Percentiles rank a stretch among this genome's conserved stretches.
These are phyloP conservation scores for Vigna angularis DNA, from an alignment of 306 rosid genomes.

Conservation along the genomic window DNA sequence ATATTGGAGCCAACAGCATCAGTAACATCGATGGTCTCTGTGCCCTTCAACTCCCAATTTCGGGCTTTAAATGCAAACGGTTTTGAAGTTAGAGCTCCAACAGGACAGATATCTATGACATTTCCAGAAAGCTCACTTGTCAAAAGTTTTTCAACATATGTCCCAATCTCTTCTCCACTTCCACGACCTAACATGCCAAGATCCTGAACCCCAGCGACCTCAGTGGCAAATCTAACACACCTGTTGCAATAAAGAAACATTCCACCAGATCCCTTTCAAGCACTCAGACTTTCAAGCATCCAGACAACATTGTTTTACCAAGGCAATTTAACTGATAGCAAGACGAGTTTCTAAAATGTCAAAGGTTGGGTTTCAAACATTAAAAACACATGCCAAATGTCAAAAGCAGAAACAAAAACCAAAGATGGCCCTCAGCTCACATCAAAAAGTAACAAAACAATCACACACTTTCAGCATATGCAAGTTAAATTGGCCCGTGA, in stretches of 20 bases:
- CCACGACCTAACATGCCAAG: constrained; percentile 99
- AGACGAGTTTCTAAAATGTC: constrained; percentile 22
- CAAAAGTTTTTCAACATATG: constrained; percentile 95
- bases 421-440: constrained; percentile 18
- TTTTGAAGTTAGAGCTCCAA: constrained; percentile 96
- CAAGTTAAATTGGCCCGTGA: constrained; percentile 19
- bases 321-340: constrained; percentile 31
- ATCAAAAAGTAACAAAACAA: constrained; percentile 19
- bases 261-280: constrained; percentile 42
- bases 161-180: constrained; percentile 99
- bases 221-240: constrained; percentile 98
- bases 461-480: constrained; percentile 36
- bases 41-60: constrained; percentile 97
- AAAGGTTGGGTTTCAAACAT: constrained; percentile 7
- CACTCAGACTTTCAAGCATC: background rate
- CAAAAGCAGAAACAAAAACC: constrained; percentile 21
- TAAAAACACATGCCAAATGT: constrained; percentile 23
- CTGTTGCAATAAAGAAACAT: constrained; percentile 53
- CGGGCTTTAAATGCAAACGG: constrained; percentile 99
- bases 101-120: constrained; percentile 98
- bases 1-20: constrained; percentile 99
- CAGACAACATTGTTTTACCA: constrained; percentile 24
- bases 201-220: constrained; percentile 99
- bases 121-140: constrained; percentile 99
- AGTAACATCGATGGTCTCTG: constrained; percentile 94